Conservation (phyloP, 1,284 basidiomycete species). For the Fomitopsis palustris region DNA sequence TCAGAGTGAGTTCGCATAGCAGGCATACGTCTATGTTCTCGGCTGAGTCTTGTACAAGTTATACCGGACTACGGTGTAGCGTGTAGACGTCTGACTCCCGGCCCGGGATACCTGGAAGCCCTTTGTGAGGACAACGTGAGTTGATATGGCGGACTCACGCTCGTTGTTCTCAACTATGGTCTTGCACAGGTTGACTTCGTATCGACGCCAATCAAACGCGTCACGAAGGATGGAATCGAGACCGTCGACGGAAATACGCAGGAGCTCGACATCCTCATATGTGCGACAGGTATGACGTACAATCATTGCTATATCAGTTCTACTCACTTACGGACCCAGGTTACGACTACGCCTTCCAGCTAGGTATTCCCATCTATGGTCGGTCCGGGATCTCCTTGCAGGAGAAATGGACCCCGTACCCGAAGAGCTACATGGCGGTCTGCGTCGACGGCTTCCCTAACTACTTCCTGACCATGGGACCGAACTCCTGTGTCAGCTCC, state of each 20-base stretch:
- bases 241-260: slow-evolving; percentile 48
- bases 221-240: slow-evolving; percentile 54
- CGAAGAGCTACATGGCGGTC: slow-evolving; percentile 50
- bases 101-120: slow-evolving; percentile 64
- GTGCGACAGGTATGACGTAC: slow-evolving; percentile 22
- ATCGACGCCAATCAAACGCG: slow-evolving; percentile 43
- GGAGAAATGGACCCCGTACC: slow-evolving; percentile 49
- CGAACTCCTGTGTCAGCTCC: slow-evolving; percentile 52
- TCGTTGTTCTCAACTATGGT: background rate
- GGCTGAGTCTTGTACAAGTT: slow-evolving; percentile 30
- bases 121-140: slow-evolving; percentile 55
- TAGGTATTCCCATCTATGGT: slow-evolving; percentile 50
- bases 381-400: slow-evolving; percentile 44
- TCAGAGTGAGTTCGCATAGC: slow-evolving; percentile 34
- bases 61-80: slow-evolving; percentile 56
- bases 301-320: no score
- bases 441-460: slow-evolving; percentile 61
- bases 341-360: slow-evolving; percentile 50
- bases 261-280: slow-evolving; percentile 51
- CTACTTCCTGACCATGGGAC: slow-evolving; percentile 53
- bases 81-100: slow-evolving; percentile 60
- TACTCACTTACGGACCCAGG: slow-evolving; percentile 14
- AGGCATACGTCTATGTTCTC: no score
- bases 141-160: background rate
- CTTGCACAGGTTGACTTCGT: slow-evolving; percentile 51